Percentiles rank a stretch among this genome's conserved stretches.
These are phyloP conservation scores for Anthracocystis setariae DNA, from an alignment of 1,284 basidiomycete genomes.

Conservation along the genomic window DNA sequence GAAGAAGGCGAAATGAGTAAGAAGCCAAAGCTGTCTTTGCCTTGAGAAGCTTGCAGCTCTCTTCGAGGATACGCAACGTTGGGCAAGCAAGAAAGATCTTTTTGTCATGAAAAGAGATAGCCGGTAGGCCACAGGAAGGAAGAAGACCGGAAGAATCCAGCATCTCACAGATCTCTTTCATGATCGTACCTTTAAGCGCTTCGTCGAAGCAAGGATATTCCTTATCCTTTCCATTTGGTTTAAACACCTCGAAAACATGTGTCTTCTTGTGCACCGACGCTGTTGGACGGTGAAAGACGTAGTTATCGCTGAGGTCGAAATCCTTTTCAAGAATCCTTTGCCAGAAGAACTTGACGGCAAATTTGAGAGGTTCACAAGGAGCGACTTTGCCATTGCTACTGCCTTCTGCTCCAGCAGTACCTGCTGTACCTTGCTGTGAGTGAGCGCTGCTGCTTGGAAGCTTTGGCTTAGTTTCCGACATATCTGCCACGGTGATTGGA, in stretches of 20 bases:
- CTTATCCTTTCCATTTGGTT: neutral
- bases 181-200: neutral
- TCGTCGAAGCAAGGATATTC: neutral
- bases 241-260: neutral
- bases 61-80: neutral
- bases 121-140: neutral
- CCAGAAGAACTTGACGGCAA: constrained; percentile 1
- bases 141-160: neutral
- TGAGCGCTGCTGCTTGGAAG: too few relatives aligned
- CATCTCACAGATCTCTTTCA: neutral
- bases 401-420: too few relatives aligned
- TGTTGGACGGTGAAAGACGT: neutral
- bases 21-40: neutral
- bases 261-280: neutral
- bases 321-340: neutral
- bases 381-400: too few relatives aligned
- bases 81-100: neutral
- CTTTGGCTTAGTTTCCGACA: too few relatives aligned
- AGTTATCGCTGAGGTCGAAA: neutral
- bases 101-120: neutral
- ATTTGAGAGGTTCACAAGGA: too few relatives aligned
- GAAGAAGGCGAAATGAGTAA: neutral
- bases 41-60: neutral
- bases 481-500: too few relatives aligned
- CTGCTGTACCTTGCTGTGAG: too few relatives aligned